Evolutionary conservation across 768 basidiomycete species (phyloP).

Genomic region (Imleria badia): DNA sequence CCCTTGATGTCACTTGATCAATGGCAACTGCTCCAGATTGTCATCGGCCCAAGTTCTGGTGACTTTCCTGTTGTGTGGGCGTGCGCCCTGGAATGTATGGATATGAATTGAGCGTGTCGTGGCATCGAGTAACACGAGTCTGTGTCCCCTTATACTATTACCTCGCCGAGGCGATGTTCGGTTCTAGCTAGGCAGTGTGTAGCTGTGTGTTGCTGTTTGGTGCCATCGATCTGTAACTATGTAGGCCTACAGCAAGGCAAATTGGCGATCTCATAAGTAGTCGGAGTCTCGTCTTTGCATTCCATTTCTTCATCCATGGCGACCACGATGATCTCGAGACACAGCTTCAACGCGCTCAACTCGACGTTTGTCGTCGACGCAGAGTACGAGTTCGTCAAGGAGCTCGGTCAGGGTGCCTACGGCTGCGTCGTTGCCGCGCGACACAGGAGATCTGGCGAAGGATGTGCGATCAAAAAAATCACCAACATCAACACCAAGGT

Average conservation of each 20-base stretch:
- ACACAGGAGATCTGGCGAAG: slow-evolving; percentile 80
- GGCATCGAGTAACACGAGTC: slow-evolving; percentile 5
- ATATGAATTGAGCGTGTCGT: slow-evolving; percentile 3
- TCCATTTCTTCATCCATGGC: slow-evolving; percentile 5
- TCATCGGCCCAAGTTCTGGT: neutral
- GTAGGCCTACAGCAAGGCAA: slow-evolving; percentile 9
- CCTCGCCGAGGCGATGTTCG: neutral
- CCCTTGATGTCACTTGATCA: slow-evolving; percentile 1
- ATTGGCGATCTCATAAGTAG: neutral
- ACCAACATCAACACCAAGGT: slow-evolving; percentile 92
- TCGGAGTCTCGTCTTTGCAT: neutral
- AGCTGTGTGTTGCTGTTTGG: slow-evolving; percentile 30
- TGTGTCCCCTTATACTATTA: neutral
- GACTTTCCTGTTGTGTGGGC: neutral
- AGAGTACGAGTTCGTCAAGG: slow-evolving; percentile 93
- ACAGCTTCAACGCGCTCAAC: slow-evolving; percentile 80
- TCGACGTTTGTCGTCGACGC: slow-evolving; percentile 86
- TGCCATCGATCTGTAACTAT: slow-evolving; percentile 28
- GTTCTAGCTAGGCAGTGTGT: slow-evolving; percentile 1
- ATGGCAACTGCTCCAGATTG: neutral
- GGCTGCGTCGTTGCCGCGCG: slow-evolving; percentile 88
- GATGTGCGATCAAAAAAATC: slow-evolving; percentile 95
- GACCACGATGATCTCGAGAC: slow-evolving; percentile 57
- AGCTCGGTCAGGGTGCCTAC: slow-evolving; percentile 95
- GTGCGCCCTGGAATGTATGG: slow-evolving; percentile 3